phyloP scores from a whole-genome alignment of 768 basidiomycete species.

The Phallus indusiatus region DNA sequence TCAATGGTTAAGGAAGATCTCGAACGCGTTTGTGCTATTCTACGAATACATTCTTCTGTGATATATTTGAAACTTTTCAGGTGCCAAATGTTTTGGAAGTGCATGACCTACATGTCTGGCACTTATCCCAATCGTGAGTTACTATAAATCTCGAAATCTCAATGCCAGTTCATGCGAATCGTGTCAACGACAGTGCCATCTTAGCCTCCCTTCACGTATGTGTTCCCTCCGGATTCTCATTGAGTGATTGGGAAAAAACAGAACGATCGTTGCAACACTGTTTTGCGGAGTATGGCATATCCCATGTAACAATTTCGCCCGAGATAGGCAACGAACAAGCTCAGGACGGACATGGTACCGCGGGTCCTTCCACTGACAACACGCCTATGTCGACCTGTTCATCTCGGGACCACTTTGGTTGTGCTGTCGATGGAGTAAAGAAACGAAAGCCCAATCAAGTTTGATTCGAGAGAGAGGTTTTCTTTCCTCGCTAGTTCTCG shows the following conservation, averaged over 20 bases:
- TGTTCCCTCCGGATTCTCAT: conserved; percentile 35
- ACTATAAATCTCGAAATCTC: no score
- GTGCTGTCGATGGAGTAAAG: no score
- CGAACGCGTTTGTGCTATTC: conserved; percentile 31
- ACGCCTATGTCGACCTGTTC: no score
- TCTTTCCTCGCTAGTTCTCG: no score
- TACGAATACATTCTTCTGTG: conserved; percentile 9
- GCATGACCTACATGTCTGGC: conserved; percentile 48
- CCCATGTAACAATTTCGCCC: conserved; percentile 46
- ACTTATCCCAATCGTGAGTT: conserved; percentile 40
- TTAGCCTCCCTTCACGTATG: conserved; percentile 47
- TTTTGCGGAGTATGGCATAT: conserved; percentile 43
- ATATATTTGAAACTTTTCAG: conserved; percentile 18
- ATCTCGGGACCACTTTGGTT: no score
- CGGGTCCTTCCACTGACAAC: no score
- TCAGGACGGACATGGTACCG: conserved; percentile 17
- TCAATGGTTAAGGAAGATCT: conserved; percentile 41
- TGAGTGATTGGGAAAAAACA: conserved; percentile 42
- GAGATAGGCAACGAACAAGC: conserved; percentile 31
- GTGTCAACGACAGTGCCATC: conserved; percentile 40
- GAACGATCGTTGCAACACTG: conserved; percentile 41
- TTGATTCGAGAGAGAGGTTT: no score
- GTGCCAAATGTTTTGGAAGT: conserved; percentile 37
- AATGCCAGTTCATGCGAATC: no score
- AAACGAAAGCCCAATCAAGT: no score